phyloP scores from a whole-genome alignment of 2,329 filamentous ascomycete species.

The Fusarium albidum region DNA sequence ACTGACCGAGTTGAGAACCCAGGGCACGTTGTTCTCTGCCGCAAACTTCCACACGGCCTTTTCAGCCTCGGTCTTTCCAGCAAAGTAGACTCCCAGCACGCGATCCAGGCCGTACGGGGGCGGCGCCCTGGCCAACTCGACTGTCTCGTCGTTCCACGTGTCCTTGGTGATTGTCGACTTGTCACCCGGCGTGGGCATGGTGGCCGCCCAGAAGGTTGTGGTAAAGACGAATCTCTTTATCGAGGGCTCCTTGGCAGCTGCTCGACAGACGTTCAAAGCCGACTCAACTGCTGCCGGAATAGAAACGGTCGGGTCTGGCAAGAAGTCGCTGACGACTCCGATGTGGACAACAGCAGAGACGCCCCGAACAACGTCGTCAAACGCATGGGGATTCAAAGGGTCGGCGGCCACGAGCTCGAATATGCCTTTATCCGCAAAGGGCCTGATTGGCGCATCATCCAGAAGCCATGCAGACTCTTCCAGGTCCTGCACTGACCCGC shows the following conservation, averaged over 20 bases:
- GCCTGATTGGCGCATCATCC: conserved; percentile 13
- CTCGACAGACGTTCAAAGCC: conserved; percentile 22
- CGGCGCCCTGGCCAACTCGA: conserved; percentile 21
- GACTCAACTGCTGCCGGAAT: conserved; percentile 26
- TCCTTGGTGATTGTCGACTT: conserved; percentile 11
- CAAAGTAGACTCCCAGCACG: conserved; percentile 13
- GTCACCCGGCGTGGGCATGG: conserved; percentile 15
- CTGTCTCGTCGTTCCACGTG: conserved; percentile 30
- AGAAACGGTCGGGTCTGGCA: conserved; percentile 24
- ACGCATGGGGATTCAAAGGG: conserved; percentile 20
- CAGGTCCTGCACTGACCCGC: conserved; percentile 28
- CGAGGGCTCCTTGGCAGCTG: conserved; percentile 23
- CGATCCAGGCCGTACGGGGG: conserved; percentile 28
- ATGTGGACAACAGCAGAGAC: conserved; percentile 32
- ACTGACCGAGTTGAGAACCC: conserved; percentile 31
- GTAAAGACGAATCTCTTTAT: conserved; percentile 34
- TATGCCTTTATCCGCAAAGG: conserved; percentile 7
- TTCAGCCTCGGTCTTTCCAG: conserved; percentile 25
- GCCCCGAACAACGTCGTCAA: conserved; percentile 31
- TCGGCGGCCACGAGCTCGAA: conserved; percentile 33
- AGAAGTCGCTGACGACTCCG: conserved; percentile 17
- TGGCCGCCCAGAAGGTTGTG: conserved; percentile 23
- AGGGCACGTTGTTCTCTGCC: conserved; percentile 21
- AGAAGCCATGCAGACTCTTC: conserved; percentile 30
- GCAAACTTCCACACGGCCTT: conserved; percentile 35